Evolutionary conservation across 1,139 yeast species (phyloP).

Genomic region (Pichia sp.): DNA sequence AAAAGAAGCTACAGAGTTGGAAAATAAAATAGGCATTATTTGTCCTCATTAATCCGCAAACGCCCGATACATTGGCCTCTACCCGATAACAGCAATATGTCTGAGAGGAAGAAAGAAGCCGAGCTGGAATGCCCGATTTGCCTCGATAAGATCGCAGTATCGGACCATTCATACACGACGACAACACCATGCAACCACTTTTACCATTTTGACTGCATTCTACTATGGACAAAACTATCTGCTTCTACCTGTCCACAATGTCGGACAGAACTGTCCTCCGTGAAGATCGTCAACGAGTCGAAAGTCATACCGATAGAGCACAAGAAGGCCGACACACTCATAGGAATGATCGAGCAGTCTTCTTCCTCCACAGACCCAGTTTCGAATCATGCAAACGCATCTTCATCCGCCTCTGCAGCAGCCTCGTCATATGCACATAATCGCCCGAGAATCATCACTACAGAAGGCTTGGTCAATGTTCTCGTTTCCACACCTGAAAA

Average conservation of each 20-base stretch:
- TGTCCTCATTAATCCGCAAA: not conserved
- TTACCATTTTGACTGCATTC: slow-evolving; percentile 17
- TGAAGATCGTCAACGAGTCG: not conserved
- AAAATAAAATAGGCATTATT: too few species aligned
- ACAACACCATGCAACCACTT: slow-evolving; percentile 18
- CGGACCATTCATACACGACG: slow-evolving; percentile 6
- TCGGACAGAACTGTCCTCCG: slow-evolving; percentile 9
- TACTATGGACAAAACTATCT: slow-evolving; percentile 16
- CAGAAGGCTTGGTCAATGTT: slow-evolving; percentile 1
- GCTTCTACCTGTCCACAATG: slow-evolving; percentile 20
- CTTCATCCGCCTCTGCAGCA: not conserved
- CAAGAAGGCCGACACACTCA: slow-evolving; percentile 11
- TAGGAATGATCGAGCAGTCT: slow-evolving; percentile 2
- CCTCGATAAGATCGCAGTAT: slow-evolving; percentile 11
- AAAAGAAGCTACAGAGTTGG: too few species aligned
- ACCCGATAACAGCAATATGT: not conserved
- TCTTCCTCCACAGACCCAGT: not conserved
- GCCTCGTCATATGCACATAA: not conserved
- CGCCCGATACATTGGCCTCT: not conserved
- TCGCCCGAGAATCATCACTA: not conserved
- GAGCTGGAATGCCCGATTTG: slow-evolving; percentile 18
- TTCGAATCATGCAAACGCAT: not conserved
- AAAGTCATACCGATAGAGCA: not conserved
- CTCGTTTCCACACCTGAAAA: slow-evolving; percentile 4
- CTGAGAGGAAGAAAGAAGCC: not conserved